Evolutionary conservation across 1,284 basidiomycete species (phyloP).

Genomic region (Somion occarium): DNA sequence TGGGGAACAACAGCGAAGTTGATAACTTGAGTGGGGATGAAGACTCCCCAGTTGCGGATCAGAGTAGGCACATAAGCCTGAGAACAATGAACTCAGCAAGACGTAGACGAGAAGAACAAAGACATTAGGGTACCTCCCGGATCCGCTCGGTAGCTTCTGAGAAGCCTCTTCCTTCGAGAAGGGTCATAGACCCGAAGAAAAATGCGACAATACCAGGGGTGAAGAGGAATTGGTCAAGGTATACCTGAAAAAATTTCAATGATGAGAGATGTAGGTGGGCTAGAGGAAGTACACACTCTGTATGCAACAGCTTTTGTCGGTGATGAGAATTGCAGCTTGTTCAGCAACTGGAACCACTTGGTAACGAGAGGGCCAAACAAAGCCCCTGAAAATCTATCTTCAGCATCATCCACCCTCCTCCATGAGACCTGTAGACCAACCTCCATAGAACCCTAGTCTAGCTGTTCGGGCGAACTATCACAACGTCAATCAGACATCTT

Average conservation of each 20-base stretch:
- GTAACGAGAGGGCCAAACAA: conserved; percentile 71
- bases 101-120: background rate
- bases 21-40: conserved; percentile 75
- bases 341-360: conserved; percentile 66
- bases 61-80: background rate
- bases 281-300: conserved; percentile 38
- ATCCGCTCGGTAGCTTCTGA: conserved; percentile 53
- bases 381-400: conserved; percentile 37
- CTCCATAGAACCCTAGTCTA: conserved; percentile 72
- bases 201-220: conserved; percentile 66
- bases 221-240: conserved; percentile 68
- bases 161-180: conserved; percentile 64
- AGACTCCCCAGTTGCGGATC: conserved; percentile 54
- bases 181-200: conserved; percentile 73
- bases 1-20: conserved; percentile 80
- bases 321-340: conserved; percentile 55
- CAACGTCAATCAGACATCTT: conserved; percentile 2
- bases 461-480: conserved; percentile 64
- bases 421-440: conserved; percentile 30
- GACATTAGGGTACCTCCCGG: conserved; percentile 54
- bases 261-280: background rate
- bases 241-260: too few relatives aligned
- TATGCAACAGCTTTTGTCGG: conserved; percentile 55
- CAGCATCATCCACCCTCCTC: too few relatives aligned
- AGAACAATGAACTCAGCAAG: background rate